Evolutionary conservation across 2,329 filamentous ascomycete species (phyloP).

Genomic region (Aspergillus sp.): DNA sequence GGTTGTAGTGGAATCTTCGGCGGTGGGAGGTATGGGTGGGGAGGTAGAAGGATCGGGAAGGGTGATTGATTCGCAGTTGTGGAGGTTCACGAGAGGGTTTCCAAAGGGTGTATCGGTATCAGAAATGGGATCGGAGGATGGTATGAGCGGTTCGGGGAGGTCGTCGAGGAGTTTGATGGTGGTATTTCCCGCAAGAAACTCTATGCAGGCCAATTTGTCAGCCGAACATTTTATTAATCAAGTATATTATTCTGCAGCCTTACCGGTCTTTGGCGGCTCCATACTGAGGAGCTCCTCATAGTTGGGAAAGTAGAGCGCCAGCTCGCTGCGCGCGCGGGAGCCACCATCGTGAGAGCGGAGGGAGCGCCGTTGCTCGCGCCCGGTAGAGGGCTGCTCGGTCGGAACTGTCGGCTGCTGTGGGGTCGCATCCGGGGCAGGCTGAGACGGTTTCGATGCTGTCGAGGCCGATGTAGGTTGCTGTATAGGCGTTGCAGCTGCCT

Average conservation of each 20-base stretch:
- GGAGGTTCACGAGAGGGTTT: slow-evolving; percentile 41
- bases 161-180: slow-evolving; percentile 71
- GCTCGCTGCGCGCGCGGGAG: slow-evolving; percentile 83
- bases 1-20: background rate
- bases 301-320: slow-evolving; percentile 86
- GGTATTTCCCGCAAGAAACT: slow-evolving; percentile 71
- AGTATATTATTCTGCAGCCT: background rate
- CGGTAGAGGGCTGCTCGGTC: slow-evolving; percentile 9
- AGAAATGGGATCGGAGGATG: slow-evolving; percentile 23
- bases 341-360: slow-evolving; percentile 82
- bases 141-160: slow-evolving; percentile 37
- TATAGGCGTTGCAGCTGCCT: background rate
- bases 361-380: slow-evolving; percentile 64
- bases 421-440: background rate
- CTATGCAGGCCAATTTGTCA: slow-evolving; percentile 46
- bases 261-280: slow-evolving; percentile 75
- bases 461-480: background rate
- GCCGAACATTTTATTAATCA: no score
- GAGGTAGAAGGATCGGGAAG: slow-evolving; percentile 16
- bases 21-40: slow-evolving; percentile 19
- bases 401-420: background rate
- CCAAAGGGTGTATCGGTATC: slow-evolving; percentile 33
- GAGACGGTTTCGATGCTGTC: background rate
- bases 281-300: slow-evolving; percentile 94
- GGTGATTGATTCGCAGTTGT: slow-evolving; percentile 38